phyloP scores from a whole-genome alignment of 2,329 filamentous ascomycete genomes.

The Epichloe aotearoae region DNA sequence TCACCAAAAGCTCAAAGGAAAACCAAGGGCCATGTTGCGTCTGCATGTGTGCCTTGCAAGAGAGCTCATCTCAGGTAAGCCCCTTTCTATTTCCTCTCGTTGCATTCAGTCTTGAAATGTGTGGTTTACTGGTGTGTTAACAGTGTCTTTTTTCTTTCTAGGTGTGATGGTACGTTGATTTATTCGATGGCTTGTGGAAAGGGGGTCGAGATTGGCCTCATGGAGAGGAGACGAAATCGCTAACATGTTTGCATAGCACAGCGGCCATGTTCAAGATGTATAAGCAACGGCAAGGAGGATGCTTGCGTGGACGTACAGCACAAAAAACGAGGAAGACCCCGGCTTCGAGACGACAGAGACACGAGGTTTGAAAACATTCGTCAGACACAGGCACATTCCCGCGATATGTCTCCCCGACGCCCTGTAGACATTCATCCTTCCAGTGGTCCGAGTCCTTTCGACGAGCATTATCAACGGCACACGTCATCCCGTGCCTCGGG shows the following conservation, averaged over 20 bases:
- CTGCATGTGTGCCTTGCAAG: slow-evolving; percentile 76
- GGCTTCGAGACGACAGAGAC: slow-evolving; percentile 60
- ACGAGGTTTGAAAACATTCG: slow-evolving; percentile 40
- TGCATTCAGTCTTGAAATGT: not conserved
- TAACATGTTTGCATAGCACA: slow-evolving; percentile 41
- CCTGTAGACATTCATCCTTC: slow-evolving; percentile 38
- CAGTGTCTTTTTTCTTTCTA: not conserved
- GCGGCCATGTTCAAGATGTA: slow-evolving; percentile 64
- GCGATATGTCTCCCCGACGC: slow-evolving; percentile 33
- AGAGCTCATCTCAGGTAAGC: slow-evolving; percentile 61
- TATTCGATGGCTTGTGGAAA: not conserved
- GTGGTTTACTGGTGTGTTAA: not conserved
- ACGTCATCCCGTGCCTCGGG: slow-evolving; percentile 42
- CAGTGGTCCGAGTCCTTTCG: slow-evolving; percentile 30
- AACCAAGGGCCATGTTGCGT: slow-evolving; percentile 71
- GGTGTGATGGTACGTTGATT: slow-evolving; percentile 2
- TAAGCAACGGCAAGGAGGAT: slow-evolving; percentile 68
- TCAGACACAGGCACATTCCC: slow-evolving; percentile 24
- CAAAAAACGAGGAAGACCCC: slow-evolving; percentile 74
- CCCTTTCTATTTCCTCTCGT: not conserved
- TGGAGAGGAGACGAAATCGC: slow-evolving; percentile 8
- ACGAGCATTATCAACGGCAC: slow-evolving; percentile 30
- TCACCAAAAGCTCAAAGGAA: slow-evolving; percentile 52
- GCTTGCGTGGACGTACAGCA: slow-evolving; percentile 73
- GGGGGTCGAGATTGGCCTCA: not conserved